Percentiles rank a stretch among this genome's conserved stretches.
Evolutionary conservation across 306 rosid species (phyloP).

Genomic region (Vicia sativa): DNA sequence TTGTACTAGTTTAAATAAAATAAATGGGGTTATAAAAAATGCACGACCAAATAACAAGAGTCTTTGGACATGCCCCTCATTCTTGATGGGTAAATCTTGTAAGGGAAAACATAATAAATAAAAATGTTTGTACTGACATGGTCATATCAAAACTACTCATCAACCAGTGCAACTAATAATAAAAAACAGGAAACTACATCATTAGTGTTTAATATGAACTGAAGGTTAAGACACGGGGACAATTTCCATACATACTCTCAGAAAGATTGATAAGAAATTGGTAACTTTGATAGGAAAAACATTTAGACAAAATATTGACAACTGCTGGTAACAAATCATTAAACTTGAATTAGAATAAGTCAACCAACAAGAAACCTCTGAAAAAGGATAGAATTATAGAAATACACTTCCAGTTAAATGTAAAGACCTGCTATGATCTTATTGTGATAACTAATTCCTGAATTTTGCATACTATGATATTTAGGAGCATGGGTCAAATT

Average conservation of each 20-base stretch:
- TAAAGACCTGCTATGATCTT: neutral
- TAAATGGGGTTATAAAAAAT: too few relatives aligned
- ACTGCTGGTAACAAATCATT: constrained; percentile 14
- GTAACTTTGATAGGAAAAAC: constrained; percentile 12
- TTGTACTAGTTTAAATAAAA: neutral
- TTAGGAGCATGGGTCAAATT: constrained; percentile 29
- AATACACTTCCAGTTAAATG: constrained; percentile 19
- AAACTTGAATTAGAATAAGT: constrained; percentile 24
- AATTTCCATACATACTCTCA: constrained; percentile 14
- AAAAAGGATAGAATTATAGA: constrained; percentile 32
- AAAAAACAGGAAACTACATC: constrained; percentile 6
- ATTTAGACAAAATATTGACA: constrained; percentile 17
- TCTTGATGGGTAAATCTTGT: constrained; percentile 7
- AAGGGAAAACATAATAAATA: neutral
- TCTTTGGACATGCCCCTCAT: constrained; percentile 1
- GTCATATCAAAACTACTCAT: neutral
- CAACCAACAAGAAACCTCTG: constrained; percentile 20
- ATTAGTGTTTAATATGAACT: constrained; percentile 19
- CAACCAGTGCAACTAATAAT: neutral
- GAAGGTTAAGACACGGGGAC: constrained; percentile 21
- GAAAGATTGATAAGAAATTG: constrained; percentile 32
- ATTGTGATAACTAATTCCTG: constrained; percentile 5
- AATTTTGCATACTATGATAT: constrained; percentile 16
- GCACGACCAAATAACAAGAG: neutral
- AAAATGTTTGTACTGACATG: neutral